Percentiles rank a stretch among this genome's conserved stretches.
phyloP scores from a whole-genome alignment of 345 rosid species.

The Euphorbia pulcherrima region DNA sequence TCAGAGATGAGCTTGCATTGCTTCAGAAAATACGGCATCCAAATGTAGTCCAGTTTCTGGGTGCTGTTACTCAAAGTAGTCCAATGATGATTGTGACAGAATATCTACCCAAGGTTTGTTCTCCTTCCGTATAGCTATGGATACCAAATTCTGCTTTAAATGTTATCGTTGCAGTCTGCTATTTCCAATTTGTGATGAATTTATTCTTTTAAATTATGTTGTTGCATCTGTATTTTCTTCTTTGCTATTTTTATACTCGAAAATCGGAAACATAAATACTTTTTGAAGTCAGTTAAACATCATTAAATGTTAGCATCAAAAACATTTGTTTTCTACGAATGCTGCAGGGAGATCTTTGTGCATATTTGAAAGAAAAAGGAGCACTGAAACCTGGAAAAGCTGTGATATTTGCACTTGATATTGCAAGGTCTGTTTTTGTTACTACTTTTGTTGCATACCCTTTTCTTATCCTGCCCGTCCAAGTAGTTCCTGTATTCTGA shows the following conservation, averaged over 20 bases:
- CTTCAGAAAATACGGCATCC: constrained; percentile 94
- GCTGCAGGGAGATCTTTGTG: constrained; percentile 74
- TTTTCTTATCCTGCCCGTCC: no score
- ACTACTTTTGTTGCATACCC: not conserved
- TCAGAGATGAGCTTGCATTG: constrained; percentile 86
- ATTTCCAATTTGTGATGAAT: not conserved
- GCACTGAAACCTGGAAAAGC: constrained; percentile 53
- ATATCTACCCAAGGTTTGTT: constrained; percentile 71
- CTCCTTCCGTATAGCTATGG: not conserved
- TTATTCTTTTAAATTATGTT: not conserved
- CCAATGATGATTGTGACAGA: constrained; percentile 99
- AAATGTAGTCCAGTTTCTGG: constrained; percentile 91
- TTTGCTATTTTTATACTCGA: not conserved
- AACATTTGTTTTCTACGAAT: not conserved
- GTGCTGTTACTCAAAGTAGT: constrained; percentile 93
- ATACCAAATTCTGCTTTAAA: not conserved
- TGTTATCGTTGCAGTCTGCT: not conserved
- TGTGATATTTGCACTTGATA: constrained; percentile 82
- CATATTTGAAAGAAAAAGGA: constrained; percentile 53
- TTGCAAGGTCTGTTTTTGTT: constrained; percentile 62
- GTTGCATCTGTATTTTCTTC: not conserved
- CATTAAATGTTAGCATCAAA: not conserved
- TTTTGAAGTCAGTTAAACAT: constrained; percentile 1
- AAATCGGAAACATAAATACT: not conserved
- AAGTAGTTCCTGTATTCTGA: not conserved